phyloP scores from a whole-genome alignment of 2,329 filamentous ascomycete genomes.

The Xylaria sp. region DNA sequence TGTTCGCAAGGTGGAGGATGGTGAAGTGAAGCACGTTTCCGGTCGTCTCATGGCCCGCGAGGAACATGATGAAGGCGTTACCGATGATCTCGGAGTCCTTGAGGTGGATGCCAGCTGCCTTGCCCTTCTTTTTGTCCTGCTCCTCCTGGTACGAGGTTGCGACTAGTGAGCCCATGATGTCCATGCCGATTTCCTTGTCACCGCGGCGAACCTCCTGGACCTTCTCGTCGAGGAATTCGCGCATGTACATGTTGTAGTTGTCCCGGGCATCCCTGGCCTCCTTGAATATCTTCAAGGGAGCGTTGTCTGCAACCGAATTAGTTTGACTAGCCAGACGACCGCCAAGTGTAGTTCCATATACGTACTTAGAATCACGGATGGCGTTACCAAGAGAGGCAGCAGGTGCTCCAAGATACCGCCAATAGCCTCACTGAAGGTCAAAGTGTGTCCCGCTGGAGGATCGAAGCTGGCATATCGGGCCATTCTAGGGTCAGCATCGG shows the following conservation, averaged over 20 bases:
- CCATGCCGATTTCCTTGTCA: slow-evolving; percentile 44
- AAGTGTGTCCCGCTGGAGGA: slow-evolving; percentile 48
- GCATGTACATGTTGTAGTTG: slow-evolving; percentile 66
- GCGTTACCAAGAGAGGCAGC: slow-evolving; percentile 55
- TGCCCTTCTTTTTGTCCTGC: slow-evolving; percentile 15
- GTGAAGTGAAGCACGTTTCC: slow-evolving; percentile 71
- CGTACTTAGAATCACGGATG: slow-evolving; percentile 49
- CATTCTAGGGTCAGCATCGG: slow-evolving; percentile 39
- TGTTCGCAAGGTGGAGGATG: slow-evolving; percentile 62
- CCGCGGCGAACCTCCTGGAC: slow-evolving; percentile 36
- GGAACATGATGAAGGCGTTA: slow-evolving; percentile 63
- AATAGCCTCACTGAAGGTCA: slow-evolving; percentile 63
- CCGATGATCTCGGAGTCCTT: slow-evolving; percentile 63
- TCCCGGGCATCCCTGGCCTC: slow-evolving; percentile 48
- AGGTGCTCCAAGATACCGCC: slow-evolving; percentile 58
- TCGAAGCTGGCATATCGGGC: slow-evolving; percentile 43
- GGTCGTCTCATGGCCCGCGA: slow-evolving; percentile 78
- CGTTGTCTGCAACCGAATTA: slow-evolving; percentile 23
- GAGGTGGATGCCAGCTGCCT: slow-evolving; percentile 35
- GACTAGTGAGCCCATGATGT: slow-evolving; percentile 48
- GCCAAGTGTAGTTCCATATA: slow-evolving; percentile 7
- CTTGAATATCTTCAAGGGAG: slow-evolving; percentile 48
- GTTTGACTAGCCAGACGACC: neutral
- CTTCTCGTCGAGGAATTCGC: slow-evolving; percentile 62
- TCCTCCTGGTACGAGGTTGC: slow-evolving; percentile 37